Evolutionary conservation across 2,329 filamentous ascomycete species (phyloP).

Genomic region (Thielaviopsis euricoi): DNA sequence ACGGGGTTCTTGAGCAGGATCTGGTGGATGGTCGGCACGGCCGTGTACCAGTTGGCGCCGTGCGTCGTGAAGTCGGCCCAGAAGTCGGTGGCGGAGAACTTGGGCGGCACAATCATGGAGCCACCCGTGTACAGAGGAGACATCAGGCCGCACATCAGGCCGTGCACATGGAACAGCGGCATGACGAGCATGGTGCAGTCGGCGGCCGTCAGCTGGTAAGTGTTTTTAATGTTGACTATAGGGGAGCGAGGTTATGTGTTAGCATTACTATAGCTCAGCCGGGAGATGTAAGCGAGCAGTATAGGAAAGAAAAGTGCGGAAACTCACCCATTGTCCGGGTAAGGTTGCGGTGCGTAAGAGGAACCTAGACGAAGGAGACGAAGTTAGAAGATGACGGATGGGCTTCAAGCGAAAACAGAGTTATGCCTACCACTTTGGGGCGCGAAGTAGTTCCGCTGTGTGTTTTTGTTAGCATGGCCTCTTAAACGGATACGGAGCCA

Average conservation of each 20-base stretch:
- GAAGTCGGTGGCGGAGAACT: slow-evolving; percentile 71
- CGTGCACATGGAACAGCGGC: slow-evolving; percentile 83
- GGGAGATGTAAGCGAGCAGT: neutral
- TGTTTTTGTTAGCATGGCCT: neutral
- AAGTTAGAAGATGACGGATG: slow-evolving; percentile 9
- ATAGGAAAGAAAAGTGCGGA: neutral
- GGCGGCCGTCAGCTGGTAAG: slow-evolving; percentile 51
- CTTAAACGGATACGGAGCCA: too few species aligned
- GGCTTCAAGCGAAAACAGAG: neutral
- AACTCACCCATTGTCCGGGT: slow-evolving; percentile 58
- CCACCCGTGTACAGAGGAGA: slow-evolving; percentile 61
- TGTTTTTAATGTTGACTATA: slow-evolving; percentile 56
- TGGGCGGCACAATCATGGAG: slow-evolving; percentile 60
- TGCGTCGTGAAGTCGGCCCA: slow-evolving; percentile 61
- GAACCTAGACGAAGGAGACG: slow-evolving; percentile 31
- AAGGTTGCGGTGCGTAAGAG: slow-evolving; percentile 66
- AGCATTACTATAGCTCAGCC: slow-evolving; percentile 2
- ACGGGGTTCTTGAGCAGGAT: slow-evolving; percentile 62
- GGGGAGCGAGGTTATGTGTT: neutral
- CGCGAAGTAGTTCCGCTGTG: slow-evolving; percentile 60
- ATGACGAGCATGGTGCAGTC: slow-evolving; percentile 79
- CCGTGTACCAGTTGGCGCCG: slow-evolving; percentile 80
- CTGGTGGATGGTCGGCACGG: slow-evolving; percentile 84
- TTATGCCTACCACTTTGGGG: slow-evolving; percentile 54
- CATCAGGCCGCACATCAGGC: slow-evolving; percentile 68